Conservation (phyloP, 2,329 filamentous ascomycete species). For the Xylariaceae sp. region DNA sequence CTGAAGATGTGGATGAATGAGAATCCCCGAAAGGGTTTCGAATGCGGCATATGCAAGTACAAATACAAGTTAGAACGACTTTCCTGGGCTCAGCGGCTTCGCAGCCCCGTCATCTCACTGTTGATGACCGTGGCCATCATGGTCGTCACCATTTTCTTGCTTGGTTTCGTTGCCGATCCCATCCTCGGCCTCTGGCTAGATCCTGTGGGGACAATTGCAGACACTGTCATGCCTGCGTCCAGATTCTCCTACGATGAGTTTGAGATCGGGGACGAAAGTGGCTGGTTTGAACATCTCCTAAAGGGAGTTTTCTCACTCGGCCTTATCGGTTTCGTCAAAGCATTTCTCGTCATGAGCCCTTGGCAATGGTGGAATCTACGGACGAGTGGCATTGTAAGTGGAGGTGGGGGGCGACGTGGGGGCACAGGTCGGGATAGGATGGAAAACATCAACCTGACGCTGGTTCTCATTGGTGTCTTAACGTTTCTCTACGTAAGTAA, state of each 20-base stretch:
- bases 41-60: constrained; percentile 85
- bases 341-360: constrained; percentile 67
- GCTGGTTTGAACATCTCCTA: constrained; percentile 79
- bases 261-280: constrained; percentile 47
- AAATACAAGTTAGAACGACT: constrained; percentile 75
- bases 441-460: constrained; percentile 72
- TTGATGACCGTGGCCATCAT: constrained; percentile 70
- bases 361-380: constrained; percentile 76
- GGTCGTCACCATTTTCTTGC: constrained; percentile 66
- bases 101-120: constrained; percentile 63
- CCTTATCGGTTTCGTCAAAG: constrained; percentile 79
- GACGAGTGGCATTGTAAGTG: constrained; percentile 51
- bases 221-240: constrained; percentile 44
- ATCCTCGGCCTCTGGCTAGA: constrained; percentile 87
- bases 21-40: constrained; percentile 74
- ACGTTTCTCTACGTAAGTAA: constrained; percentile 71
- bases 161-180: constrained; percentile 90
- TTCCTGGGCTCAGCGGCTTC: constrained; percentile 67
- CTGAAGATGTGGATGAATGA: constrained; percentile 77
- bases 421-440: constrained; percentile 71
- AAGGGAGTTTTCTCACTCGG: constrained; percentile 91
- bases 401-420: constrained; percentile 51
- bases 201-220: constrained; percentile 60
- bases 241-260: constrained; percentile 39
- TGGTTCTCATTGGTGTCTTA: constrained; percentile 73